phyloP scores from a whole-genome alignment of 108 stramenopile species.

The Nitzschia sp. region DNA sequence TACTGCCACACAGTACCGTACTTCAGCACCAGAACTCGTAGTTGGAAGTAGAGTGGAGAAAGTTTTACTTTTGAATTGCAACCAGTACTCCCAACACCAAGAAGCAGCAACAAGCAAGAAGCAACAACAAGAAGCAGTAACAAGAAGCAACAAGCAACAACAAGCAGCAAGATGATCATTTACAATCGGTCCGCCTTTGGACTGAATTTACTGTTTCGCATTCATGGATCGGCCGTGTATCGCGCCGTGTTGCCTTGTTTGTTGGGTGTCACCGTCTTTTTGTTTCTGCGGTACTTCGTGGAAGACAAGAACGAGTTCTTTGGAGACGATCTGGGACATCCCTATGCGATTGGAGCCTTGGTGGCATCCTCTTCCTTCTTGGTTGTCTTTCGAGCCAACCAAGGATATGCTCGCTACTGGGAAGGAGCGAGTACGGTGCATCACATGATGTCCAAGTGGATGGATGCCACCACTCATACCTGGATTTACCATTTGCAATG shows the following conservation, averaged over 20 bases:
- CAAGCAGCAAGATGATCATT: constrained; percentile 54
- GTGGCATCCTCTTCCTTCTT: constrained; percentile 49
- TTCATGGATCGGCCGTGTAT: constrained; percentile 73
- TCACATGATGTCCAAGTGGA: constrained; percentile 70
- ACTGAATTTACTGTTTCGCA: constrained; percentile 54
- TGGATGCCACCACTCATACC: constrained; percentile 60
- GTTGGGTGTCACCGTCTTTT: constrained; percentile 41
- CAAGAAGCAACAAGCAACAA: constrained; percentile 5
- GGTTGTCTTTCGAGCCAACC: constrained; percentile 65
- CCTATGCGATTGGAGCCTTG: constrained; percentile 69
- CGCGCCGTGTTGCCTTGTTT: constrained; percentile 55
- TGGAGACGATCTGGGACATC: constrained; percentile 39
- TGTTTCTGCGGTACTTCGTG: constrained; percentile 32
- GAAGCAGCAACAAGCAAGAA: too few species aligned
- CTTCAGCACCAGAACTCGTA: too few species aligned
- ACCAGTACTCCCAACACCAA: too few species aligned
- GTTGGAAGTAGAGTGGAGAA: too few species aligned
- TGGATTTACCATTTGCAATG: constrained; percentile 66
- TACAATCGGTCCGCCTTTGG: constrained; percentile 68
- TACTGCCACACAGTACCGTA: too few species aligned
- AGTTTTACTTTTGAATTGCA: too few species aligned
- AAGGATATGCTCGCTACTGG: constrained; percentile 72
- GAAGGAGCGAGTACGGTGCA: constrained; percentile 54
- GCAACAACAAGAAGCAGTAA: too few species aligned
- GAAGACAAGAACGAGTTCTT: background rate